These are phyloP conservation scores for Pezicula rhizophila DNA, from an alignment of 2,329 filamentous ascomycete genomes.

Conservation along the genomic window DNA sequence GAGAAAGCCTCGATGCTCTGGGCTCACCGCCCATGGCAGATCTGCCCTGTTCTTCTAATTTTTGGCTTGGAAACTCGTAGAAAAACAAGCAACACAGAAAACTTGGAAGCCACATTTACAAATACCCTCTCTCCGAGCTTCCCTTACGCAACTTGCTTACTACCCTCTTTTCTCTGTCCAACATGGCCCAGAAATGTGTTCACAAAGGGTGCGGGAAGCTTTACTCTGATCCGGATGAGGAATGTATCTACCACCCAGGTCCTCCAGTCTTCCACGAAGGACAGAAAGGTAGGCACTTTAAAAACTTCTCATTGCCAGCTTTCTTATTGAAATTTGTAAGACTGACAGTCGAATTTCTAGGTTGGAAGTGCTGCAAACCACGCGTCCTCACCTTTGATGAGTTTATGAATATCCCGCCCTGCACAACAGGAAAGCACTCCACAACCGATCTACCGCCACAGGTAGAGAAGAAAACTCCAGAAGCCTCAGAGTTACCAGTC, in stretches of 20 bases:
- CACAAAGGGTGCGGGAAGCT: conserved; percentile 92
- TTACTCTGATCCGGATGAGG: conserved; percentile 75
- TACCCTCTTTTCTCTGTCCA: conserved; percentile 4
- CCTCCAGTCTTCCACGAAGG: conserved; percentile 96
- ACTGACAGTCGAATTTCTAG: conserved; percentile 38
- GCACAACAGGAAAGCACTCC: conserved; percentile 88
- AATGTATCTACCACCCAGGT: conserved; percentile 87
- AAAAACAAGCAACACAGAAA: not conserved
- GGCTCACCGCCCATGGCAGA: too few relatives aligned
- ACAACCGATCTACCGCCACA: conserved; percentile 67
- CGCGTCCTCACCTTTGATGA: conserved; percentile 97
- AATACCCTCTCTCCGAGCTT: not conserved
- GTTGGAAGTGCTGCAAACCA: conserved; percentile 98
- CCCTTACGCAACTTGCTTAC: not conserved
- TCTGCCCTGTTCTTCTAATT: not conserved
- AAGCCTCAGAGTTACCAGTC: conserved; percentile 24
- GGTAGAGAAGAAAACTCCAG: conserved; percentile 51
- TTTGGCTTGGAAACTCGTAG: not conserved
- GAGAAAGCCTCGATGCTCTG: too few relatives aligned
- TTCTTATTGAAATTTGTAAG: not conserved
- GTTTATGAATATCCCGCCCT: conserved; percentile 87
- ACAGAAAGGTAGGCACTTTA: conserved; percentile 72
- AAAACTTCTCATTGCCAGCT: not conserved
- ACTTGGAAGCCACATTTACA: not conserved
- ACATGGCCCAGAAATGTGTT: conserved; percentile 71